A percentile compares a stretch with the other conserved stretches of the same genome.
Evolutionary conservation across 169 alveolate species (phyloP).

Genomic region (Theileria sp.): DNA sequence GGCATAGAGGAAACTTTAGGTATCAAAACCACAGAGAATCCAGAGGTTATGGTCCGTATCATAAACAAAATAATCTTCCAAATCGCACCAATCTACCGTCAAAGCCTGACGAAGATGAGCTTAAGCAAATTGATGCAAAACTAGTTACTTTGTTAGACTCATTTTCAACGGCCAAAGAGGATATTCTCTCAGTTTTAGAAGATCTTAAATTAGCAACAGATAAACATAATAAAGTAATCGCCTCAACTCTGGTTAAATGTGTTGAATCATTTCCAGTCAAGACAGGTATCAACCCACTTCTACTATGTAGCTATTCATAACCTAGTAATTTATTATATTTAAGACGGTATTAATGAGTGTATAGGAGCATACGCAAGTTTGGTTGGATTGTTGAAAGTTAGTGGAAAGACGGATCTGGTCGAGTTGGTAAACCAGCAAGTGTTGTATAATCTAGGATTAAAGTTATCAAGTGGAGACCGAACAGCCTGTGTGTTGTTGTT

Average conservation of each 20-base stretch:
- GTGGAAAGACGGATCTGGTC: constrained; percentile 13
- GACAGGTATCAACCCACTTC: constrained; percentile 19
- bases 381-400: constrained; percentile 38
- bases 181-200: constrained; percentile 28
- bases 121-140: constrained; percentile 27
- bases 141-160: constrained; percentile 47
- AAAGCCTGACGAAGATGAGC: constrained; percentile 14
- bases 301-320: not conserved
- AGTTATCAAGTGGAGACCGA: constrained; percentile 37
- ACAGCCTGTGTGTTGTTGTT: constrained; percentile 25
- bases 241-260: constrained; percentile 30
- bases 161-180: constrained; percentile 51
- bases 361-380: constrained; percentile 61
- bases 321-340: not conserved
- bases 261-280: constrained; percentile 60
- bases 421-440: constrained; percentile 47
- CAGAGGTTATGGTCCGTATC: constrained; percentile 2
- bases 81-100: not conserved
- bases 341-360: not conserved
- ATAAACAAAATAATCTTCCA: not conserved
- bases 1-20: constrained; percentile 3
- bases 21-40: constrained; percentile 4
- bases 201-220: constrained; percentile 1
- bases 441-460: constrained; percentile 36
- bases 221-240: constrained; percentile 12